These are phyloP conservation scores for Platanthera zijinensis DNA, from an alignment of 106 monocot species.

Conservation along the genomic window DNA sequence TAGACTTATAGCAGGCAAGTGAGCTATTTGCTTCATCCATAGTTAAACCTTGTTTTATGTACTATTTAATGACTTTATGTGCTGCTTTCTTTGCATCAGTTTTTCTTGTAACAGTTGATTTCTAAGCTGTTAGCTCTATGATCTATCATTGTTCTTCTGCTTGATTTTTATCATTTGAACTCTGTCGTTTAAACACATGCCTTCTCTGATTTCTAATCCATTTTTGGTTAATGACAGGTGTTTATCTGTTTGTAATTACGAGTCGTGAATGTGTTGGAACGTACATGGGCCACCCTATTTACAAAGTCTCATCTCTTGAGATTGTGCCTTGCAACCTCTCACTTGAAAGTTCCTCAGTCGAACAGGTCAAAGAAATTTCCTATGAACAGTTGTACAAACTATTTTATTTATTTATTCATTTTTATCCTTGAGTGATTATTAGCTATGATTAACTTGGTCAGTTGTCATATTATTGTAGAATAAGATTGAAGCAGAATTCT, in stretches of 20 bases:
- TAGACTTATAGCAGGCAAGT: conserved; percentile 78
- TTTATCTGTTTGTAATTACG: conserved; percentile 78
- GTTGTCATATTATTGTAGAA: conserved; percentile 42
- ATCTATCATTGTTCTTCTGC: not conserved
- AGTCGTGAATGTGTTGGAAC: conserved; percentile 70
- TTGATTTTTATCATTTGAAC: not conserved
- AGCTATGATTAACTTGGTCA: not conserved
- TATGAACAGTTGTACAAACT: not conserved
- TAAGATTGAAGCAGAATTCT: conserved; percentile 81
- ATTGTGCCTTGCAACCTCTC: conserved; percentile 78
- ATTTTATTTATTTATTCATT: not conserved
- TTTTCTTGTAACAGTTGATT: not conserved
- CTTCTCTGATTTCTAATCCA: not conserved
- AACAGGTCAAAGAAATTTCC: conserved; percentile 30
- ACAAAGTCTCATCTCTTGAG: conserved; percentile 54
- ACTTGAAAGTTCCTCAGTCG: conserved; percentile 40
- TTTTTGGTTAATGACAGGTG: conserved; percentile 15
- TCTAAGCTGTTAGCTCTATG: not conserved
- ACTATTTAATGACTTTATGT: not conserved
- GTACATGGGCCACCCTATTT: conserved; percentile 81
- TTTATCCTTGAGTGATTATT: not conserved
- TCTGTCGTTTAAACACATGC: not conserved
- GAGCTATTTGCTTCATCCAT: not conserved
- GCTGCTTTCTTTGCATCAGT: not conserved
- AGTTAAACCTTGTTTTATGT: not conserved